phyloP scores from a whole-genome alignment of 177 flowering plant species.

The Telopea speciosissima region DNA sequence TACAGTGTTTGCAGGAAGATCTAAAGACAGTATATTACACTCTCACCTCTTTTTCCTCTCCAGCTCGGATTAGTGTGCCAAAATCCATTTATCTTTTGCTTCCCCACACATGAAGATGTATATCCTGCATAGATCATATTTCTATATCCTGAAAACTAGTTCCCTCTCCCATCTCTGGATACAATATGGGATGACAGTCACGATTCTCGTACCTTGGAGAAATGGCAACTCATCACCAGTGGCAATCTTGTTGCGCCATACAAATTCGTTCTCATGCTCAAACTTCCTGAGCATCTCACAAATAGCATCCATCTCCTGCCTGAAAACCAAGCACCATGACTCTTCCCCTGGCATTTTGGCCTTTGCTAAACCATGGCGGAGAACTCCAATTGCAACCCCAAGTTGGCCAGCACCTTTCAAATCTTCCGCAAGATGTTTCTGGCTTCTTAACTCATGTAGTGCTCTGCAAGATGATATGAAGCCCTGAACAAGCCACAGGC shows the following conservation, averaged over 20 bases:
- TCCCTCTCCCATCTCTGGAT: slow-evolving; percentile 39
- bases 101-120: background rate
- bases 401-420: slow-evolving; percentile 28
- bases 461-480: slow-evolving; percentile 35
- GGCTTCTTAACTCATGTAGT: slow-evolving; percentile 45
- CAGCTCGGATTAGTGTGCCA: background rate
- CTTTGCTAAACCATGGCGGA: slow-evolving; percentile 30
- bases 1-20: too few species aligned
- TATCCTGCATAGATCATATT: background rate
- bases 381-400: slow-evolving; percentile 50
- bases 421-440: slow-evolving; percentile 38
- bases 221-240: slow-evolving; percentile 36
- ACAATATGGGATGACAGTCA: slow-evolving; percentile 30
- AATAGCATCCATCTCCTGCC: slow-evolving; percentile 29
- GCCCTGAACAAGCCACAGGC: slow-evolving; percentile 33
- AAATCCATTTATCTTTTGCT: background rate
- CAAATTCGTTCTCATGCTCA: slow-evolving; percentile 52
- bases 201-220: slow-evolving; percentile 44
- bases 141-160: slow-evolving; percentile 33
- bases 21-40: too few species aligned
- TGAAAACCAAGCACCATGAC: slow-evolving; percentile 36
- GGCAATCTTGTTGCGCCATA: slow-evolving; percentile 46
- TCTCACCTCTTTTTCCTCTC: too few species aligned
- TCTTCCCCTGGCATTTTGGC: slow-evolving; percentile 40
- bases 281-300: slow-evolving; percentile 33